phyloP scores from a whole-genome alignment of 2,329 filamentous ascomycete genomes.

The Grosmannia huntii region DNA sequence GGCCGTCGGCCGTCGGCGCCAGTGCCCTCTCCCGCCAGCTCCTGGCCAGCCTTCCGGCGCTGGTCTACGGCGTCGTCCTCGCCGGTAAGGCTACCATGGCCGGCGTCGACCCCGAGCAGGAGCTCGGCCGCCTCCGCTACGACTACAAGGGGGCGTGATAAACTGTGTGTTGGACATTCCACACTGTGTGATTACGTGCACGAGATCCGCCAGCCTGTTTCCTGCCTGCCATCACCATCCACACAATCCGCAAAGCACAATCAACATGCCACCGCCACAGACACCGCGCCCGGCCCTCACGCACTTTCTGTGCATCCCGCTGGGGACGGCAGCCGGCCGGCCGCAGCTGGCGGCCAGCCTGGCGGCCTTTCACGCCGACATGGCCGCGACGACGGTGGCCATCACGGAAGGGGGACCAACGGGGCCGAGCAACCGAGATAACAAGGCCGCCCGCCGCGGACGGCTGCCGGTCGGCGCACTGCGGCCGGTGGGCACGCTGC shows the following conservation, averaged over 20 bases:
- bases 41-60: constrained; percentile 37
- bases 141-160: constrained; percentile 51
- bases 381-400: constrained; percentile 23
- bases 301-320: constrained; percentile 66
- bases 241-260: too few species aligned
- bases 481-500: constrained; percentile 65
- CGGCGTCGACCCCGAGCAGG: constrained; percentile 53
- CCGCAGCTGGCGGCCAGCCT: constrained; percentile 54
- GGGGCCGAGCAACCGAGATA: constrained; percentile 11
- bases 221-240: neutral
- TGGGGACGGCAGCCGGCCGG: constrained; percentile 47
- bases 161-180: neutral
- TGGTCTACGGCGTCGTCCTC: constrained; percentile 49
- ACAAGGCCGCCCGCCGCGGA: neutral
- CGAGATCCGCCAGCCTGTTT: too few species aligned
- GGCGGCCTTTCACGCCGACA: constrained; percentile 45
- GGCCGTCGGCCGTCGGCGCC: constrained; percentile 15
- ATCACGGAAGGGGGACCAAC: constrained; percentile 10
- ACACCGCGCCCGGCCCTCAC: constrained; percentile 26
- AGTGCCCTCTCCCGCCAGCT: constrained; percentile 19
- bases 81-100: constrained; percentile 53
- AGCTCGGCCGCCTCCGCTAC: constrained; percentile 50
- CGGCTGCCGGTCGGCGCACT: constrained; percentile 55
- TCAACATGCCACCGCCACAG: neutral
- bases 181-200: neutral